phyloP scores from a whole-genome alignment of 345 rosid species.

The Eucalyptus sideroxylon region DNA sequence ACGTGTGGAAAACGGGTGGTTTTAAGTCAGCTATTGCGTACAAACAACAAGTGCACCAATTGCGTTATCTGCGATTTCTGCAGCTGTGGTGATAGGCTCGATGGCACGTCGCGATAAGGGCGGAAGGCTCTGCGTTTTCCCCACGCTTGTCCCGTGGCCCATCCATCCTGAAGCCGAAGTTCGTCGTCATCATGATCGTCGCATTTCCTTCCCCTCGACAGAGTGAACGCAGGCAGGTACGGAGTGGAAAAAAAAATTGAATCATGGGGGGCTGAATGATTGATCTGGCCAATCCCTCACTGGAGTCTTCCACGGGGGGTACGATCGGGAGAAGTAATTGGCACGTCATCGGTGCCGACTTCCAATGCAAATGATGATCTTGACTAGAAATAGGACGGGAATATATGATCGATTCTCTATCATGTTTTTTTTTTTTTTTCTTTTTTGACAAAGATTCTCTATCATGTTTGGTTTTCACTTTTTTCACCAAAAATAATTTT shows the following conservation, averaged over 20 bases:
- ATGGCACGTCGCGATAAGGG: neutral
- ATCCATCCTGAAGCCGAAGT: neutral
- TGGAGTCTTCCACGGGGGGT: neutral
- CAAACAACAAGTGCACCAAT: neutral
- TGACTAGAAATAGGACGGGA: neutral
- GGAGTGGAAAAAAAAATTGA: neutral
- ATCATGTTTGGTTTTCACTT: neutral
- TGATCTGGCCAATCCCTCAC: neutral
- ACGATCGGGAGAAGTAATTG: neutral
- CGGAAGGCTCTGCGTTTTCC: neutral
- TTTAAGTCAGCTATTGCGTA: neutral
- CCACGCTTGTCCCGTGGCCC: neutral
- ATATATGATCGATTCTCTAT: neutral
- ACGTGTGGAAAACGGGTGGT: neutral
- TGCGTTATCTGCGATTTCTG: neutral
- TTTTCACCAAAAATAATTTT: too few relatives aligned
- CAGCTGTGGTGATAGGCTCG: neutral
- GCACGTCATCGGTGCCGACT: neutral
- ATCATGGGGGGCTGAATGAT: neutral
- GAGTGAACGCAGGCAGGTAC: neutral
- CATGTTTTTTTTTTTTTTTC: too few relatives aligned
- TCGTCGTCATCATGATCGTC: neutral
- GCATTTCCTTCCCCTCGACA: neutral
- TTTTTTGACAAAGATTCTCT: neutral
- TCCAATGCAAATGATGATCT: neutral